phyloP scores from a whole-genome alignment of 495 filamentous ascomycete species.

The Xylaria nigripes region DNA sequence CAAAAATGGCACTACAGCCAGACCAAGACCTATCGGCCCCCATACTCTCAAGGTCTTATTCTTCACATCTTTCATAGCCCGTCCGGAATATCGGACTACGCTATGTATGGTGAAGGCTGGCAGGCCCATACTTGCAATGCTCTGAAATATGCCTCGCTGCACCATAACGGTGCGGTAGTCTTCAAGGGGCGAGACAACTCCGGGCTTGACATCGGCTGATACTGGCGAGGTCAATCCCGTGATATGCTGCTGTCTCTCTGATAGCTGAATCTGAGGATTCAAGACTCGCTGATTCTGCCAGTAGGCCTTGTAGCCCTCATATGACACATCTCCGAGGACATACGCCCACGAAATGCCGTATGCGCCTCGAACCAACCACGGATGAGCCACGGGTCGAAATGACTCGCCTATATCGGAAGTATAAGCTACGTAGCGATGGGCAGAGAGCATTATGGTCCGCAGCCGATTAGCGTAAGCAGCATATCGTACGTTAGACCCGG shows the following conservation, averaged over 20 bases:
- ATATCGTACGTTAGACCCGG: constrained; percentile 78
- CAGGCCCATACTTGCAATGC: constrained; percentile 82
- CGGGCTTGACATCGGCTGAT: constrained; percentile 23
- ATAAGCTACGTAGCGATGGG: constrained; percentile 95
- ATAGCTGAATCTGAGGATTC: constrained; percentile 41
- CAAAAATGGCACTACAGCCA: constrained; percentile 80
- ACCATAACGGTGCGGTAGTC: constrained; percentile 89
- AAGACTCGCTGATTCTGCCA: constrained; percentile 60
- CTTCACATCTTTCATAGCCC: constrained; percentile 71
- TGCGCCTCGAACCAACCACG: constrained; percentile 65
- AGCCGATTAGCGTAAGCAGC: constrained; percentile 83
- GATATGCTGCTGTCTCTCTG: constrained; percentile 30
- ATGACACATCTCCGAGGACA: constrained; percentile 76
- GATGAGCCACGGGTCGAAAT: constrained; percentile 89
- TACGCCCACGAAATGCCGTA: constrained; percentile 94
- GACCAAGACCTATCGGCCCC: constrained; percentile 84
- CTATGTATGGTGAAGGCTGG: constrained; percentile 95
- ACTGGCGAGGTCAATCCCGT: constrained; percentile 24
- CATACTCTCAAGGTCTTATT: constrained; percentile 67
- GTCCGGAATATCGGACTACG: constrained; percentile 77
- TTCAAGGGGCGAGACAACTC: constrained; percentile 66
- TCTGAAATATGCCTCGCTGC: constrained; percentile 83
- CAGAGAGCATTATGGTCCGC: constrained; percentile 80
- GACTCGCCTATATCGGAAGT: constrained; percentile 96
- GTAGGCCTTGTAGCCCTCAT: constrained; percentile 96